Conservation (phyloP, 164 flowering plant species). For the Vitis labrusca region DNA sequence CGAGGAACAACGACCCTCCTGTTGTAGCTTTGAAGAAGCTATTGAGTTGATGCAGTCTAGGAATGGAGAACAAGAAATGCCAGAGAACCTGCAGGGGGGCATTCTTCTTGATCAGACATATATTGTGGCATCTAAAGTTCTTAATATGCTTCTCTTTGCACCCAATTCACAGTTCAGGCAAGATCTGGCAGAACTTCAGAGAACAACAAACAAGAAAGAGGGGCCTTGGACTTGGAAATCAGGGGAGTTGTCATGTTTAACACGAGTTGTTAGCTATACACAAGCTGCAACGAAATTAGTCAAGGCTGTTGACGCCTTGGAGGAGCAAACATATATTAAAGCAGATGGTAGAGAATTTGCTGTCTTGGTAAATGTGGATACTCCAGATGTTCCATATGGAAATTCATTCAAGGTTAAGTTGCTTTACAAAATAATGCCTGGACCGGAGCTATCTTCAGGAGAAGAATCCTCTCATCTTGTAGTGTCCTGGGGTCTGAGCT, state of each 20-base stretch:
- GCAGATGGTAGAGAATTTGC: slow-evolving; percentile 61
- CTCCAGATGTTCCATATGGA: slow-evolving; percentile 89
- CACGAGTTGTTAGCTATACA: slow-evolving; percentile 56
- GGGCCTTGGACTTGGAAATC: slow-evolving; percentile 68
- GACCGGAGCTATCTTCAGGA: slow-evolving; percentile 50
- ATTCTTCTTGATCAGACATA: slow-evolving; percentile 62
- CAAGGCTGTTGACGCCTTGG: slow-evolving; percentile 69
- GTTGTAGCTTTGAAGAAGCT: slow-evolving; percentile 54
- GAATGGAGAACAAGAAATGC: slow-evolving; percentile 43
- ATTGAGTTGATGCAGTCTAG: slow-evolving; percentile 45
- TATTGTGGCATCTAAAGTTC: slow-evolving; percentile 37
- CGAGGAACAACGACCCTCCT: slow-evolving; percentile 29
- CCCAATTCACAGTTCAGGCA: slow-evolving; percentile 66
- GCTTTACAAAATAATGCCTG: slow-evolving; percentile 67
- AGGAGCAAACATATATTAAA: slow-evolving; percentile 67
- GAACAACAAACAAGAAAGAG: slow-evolving; percentile 60
- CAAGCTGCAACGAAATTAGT: slow-evolving; percentile 71
- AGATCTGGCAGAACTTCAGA: slow-evolving; percentile 58
- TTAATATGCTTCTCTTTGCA: slow-evolving; percentile 56
- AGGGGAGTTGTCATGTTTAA: slow-evolving; percentile 38
- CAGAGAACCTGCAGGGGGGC: slow-evolving; percentile 64
- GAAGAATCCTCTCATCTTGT: slow-evolving; percentile 61
- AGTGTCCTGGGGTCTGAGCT: slow-evolving; percentile 66
- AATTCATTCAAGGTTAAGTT: slow-evolving; percentile 60
- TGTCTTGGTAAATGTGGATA: slow-evolving; percentile 47